Percentiles rank a stretch among this genome's conserved stretches.
Conservation (phyloP, 345 rosid genomes). For the Populus deltoides region DNA sequence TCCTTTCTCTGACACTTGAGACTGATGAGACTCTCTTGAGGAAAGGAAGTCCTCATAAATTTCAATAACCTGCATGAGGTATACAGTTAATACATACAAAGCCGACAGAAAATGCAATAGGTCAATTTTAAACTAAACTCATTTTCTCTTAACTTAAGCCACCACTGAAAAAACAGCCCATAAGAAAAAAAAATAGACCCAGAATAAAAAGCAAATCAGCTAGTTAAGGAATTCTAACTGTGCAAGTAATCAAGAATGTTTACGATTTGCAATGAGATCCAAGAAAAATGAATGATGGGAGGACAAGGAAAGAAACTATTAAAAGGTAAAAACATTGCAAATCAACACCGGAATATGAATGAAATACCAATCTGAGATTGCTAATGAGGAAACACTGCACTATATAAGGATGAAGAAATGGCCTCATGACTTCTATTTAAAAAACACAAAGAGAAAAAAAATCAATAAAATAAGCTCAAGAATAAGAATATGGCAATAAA, state of each 20-base stretch:
- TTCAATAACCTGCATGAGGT: conserved; percentile 58
- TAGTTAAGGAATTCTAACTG: background rate
- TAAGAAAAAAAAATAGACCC: background rate
- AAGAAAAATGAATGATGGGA: background rate
- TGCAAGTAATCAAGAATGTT: background rate
- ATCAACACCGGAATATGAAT: background rate
- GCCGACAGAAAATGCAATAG: conserved; percentile 1
- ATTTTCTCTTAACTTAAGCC: background rate
- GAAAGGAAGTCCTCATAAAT: conserved; percentile 76
- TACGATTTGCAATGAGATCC: background rate
- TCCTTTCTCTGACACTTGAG: conserved; percentile 91
- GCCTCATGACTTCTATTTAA: background rate
- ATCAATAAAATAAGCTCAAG: background rate
- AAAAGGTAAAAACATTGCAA: background rate
- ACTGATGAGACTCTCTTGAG: conserved; percentile 50
- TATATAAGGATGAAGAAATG: background rate
- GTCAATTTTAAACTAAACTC: conserved; percentile 12
- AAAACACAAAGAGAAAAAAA: background rate
- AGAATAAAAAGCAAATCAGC: too few species aligned
- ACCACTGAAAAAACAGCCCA: background rate
- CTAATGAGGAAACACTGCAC: background rate
- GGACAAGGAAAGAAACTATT: background rate
- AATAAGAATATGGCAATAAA: background rate
- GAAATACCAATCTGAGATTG: background rate
- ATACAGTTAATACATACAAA: background rate